Conservation (phyloP, 2,329 filamentous ascomycete genomes). For the Shiraia bambusicola region DNA sequence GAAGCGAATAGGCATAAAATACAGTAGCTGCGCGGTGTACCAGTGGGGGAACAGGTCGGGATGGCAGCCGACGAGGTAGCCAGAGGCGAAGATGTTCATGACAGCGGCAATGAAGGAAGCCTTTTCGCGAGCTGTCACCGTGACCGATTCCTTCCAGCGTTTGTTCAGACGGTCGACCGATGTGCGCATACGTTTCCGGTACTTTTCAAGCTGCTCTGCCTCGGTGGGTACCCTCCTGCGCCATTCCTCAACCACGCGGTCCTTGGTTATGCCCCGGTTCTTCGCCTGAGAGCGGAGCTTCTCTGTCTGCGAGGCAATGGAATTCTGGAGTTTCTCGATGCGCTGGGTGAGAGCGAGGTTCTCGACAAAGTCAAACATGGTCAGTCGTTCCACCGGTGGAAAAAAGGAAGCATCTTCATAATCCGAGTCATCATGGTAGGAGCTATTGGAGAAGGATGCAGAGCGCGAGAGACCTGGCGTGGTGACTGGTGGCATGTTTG, state of each 20-base stretch:
- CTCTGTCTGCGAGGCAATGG: slow-evolving; percentile 78
- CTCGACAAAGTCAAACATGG: slow-evolving; percentile 89
- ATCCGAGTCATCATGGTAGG: slow-evolving; percentile 85
- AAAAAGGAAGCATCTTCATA: slow-evolving; percentile 63
- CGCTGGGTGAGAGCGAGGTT: slow-evolving; percentile 88
- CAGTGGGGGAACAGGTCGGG: slow-evolving; percentile 88
- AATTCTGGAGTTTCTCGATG: slow-evolving; percentile 85
- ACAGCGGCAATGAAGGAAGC: slow-evolving; percentile 94
- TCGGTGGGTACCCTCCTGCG: slow-evolving; percentile 79
- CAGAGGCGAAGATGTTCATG: slow-evolving; percentile 95
- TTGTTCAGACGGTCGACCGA: slow-evolving; percentile 84
- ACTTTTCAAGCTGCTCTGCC: slow-evolving; percentile 90
- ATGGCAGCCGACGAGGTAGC: slow-evolving; percentile 84
- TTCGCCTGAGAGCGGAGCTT: slow-evolving; percentile 84
- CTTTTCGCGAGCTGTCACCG: slow-evolving; percentile 89
- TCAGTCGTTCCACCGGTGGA: slow-evolving; percentile 84
- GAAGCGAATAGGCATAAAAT: slow-evolving; percentile 96
- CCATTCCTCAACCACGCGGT: slow-evolving; percentile 92
- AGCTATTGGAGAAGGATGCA: slow-evolving; percentile 79
- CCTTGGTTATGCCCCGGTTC: slow-evolving; percentile 75
- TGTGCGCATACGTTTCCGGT: slow-evolving; percentile 80
- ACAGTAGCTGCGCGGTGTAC: slow-evolving; percentile 84
- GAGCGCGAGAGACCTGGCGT: slow-evolving; percentile 69
- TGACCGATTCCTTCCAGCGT: slow-evolving; percentile 86
- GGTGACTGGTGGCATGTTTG: slow-evolving; percentile 45